Base-by-base conservation (phyloP, 306 rosid genomes). In the Cucurbita maxima region DNA sequence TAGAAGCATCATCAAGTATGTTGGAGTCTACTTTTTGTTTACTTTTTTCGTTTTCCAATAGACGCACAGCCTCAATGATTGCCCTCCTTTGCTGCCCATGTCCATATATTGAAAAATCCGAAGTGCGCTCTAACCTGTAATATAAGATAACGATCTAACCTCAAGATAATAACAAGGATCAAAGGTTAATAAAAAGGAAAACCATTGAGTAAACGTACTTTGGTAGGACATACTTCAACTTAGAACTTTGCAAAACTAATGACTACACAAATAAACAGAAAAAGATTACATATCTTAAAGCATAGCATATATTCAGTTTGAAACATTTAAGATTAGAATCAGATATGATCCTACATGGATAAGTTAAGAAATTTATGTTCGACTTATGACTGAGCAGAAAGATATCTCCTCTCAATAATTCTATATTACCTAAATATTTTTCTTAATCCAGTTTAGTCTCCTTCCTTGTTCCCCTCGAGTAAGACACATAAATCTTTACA, bases 61-160 rank as follows among this genome's bases (percentile, higher is more conserved):
- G 70, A 73, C 98, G 82, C 64, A 84, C 44, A 60, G 98, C 96
- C 85, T 94, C 98, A 78, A 90, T 87, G 67, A 84, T 77, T 75
- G 98, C 98, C 80, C 90, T 89, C 73, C 92, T 85, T 75, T 94
- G 97, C 70, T 94, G 98, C 36, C 88, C 90, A 64, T 89, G 98
- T 57, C 98, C 98, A 78, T 94, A 94, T 79, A 94, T 88, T 61
- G 87, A 83, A 83, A 94, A 94, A 53, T 94, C 97, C 9, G 95
- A 75, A 71, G 97, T 90, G 52, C 95, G 97, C 66, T 80, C 96
- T 75, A 94, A 77, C 87, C 98, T 94, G 75, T 74, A 83, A 78
- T 10, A 43, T 59, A 54, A 72, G 58, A 45, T 72, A 20, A 25
- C 44, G 73, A 51, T 52, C 38, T 63, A 71, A 80, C 62, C 18